Evolutionary conservation across 192 early-diverging fungal genomes (phyloP).

Genomic region (Podila epicladia): DNA sequence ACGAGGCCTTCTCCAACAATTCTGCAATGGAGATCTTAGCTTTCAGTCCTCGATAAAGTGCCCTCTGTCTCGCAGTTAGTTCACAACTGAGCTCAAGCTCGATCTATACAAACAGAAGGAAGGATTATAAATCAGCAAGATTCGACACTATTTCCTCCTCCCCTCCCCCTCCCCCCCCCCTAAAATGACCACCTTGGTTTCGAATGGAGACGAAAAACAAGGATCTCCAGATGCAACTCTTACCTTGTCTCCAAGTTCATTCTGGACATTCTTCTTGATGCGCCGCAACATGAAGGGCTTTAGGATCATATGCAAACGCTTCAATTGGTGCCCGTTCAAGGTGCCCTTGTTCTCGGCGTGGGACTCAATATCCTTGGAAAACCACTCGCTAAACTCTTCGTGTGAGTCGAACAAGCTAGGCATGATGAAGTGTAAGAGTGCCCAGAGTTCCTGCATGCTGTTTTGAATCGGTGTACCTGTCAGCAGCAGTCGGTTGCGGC

Average conservation of each 20-base stretch:
- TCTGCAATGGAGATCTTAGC: conserved; percentile 84
- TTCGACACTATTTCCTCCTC: too few species aligned
- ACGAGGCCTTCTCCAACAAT: conserved; percentile 75
- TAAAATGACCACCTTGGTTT: neutral
- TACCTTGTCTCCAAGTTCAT: conserved; percentile 89
- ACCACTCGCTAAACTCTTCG: conserved; percentile 95
- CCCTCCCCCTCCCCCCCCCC: too few species aligned
- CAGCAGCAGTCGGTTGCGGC: conserved; percentile 84
- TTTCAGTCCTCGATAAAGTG: conserved; percentile 78
- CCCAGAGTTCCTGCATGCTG: conserved; percentile 95
- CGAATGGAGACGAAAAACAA: neutral
- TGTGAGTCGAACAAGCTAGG: conserved; percentile 93
- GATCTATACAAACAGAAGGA: conserved; percentile 56
- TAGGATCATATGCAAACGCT: conserved; percentile 88
- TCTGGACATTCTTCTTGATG: conserved; percentile 90
- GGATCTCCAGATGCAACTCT: neutral
- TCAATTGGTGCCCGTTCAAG: conserved; percentile 86
- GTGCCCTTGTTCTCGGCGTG: conserved; percentile 85
- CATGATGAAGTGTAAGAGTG: conserved; percentile 95
- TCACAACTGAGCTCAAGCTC: conserved; percentile 85
- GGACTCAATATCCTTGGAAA: conserved; percentile 91
- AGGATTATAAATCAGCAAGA: neutral
- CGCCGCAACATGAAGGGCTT: conserved; percentile 95
- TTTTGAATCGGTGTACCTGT: conserved; percentile 97
- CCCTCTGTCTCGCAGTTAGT: conserved; percentile 77